Evolutionary conservation across 768 basidiomycete species (phyloP).

Genomic region (Leccinellum luteum): DNA sequence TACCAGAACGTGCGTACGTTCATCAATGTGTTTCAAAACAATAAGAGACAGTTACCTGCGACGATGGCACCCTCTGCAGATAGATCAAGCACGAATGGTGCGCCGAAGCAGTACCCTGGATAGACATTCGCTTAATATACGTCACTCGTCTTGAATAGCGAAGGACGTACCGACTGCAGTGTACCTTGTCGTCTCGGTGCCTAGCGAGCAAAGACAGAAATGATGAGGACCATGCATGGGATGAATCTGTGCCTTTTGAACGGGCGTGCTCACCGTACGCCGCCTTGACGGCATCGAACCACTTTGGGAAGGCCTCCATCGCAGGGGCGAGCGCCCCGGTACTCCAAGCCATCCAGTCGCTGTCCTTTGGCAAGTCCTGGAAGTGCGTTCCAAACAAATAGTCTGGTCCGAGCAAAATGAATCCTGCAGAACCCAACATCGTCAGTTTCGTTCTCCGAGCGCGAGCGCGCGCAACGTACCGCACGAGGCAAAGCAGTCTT

Average conservation of each 20-base stretch:
- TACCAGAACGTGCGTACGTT: neutral
- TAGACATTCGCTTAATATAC: neutral
- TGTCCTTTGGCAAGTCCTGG: constrained; percentile 30
- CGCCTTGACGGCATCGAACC: constrained; percentile 49
- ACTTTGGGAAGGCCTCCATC: constrained; percentile 40
- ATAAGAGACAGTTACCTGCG: constrained; percentile 35
- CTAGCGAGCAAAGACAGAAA: constrained; percentile 7
- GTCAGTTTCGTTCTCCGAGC: neutral
- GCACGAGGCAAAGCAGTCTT: constrained; percentile 60
- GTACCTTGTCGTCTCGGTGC: constrained; percentile 36
- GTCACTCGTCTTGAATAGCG: no score
- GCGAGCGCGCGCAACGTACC: constrained; percentile 37
- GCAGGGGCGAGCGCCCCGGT: constrained; percentile 32
- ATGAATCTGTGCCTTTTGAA: neutral
- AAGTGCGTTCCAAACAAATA: constrained; percentile 55
- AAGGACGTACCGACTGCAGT: constrained; percentile 39
- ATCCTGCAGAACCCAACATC: constrained; percentile 37
- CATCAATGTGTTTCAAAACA: neutral
- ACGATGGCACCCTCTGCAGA: constrained; percentile 40
- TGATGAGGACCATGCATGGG: neutral
- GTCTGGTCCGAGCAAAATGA: constrained; percentile 55
- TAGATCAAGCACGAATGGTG: constrained; percentile 45
- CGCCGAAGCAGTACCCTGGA: constrained; percentile 58
- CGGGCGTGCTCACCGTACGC: constrained; percentile 38
- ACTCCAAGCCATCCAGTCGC: constrained; percentile 41